These are phyloP conservation scores for Plasmodium gaboni DNA, from an alignment of 169 alveolate species.

Conservation along the genomic window DNA sequence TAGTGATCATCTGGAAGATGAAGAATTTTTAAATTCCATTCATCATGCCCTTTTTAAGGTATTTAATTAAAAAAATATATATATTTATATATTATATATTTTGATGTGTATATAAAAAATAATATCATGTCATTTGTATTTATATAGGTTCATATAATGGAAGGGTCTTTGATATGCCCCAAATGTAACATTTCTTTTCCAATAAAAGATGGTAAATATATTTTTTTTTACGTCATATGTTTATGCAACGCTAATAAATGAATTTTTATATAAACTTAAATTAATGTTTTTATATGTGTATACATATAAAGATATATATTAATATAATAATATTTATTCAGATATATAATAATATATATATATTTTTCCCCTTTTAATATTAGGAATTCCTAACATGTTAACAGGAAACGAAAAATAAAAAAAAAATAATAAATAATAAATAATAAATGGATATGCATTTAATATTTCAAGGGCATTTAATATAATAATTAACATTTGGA, in stretches of 20 bases:
- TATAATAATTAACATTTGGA: conserved; percentile 64
- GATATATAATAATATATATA: background rate
- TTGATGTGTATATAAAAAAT: background rate
- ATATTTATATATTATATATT: background rate
- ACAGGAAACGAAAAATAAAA: conserved; percentile 48
- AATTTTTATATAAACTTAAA: background rate
- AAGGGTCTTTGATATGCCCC: conserved; percentile 84
- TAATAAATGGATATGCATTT: no score
- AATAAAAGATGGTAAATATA: conserved; percentile 82
- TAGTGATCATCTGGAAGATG: conserved; percentile 79
- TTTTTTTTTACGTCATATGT: background rate
- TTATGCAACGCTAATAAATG: background rate
- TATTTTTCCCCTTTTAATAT: background rate
- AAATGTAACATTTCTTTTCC: conserved; percentile 78
- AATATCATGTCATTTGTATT: conserved; percentile 3
- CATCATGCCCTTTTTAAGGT: conserved; percentile 84
- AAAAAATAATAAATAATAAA: conserved; percentile 1
- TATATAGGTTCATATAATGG: conserved; percentile 82
- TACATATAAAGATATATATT: conserved; percentile 9
- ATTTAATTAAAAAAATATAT: conserved; percentile 12
- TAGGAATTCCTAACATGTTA: conserved; percentile 74
- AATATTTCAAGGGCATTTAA: conserved; percentile 28
- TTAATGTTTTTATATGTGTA: conserved; percentile 2
- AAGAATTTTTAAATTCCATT: conserved; percentile 79
- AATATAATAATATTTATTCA: background rate